Evolutionary conservation across 768 basidiomycete genomes (phyloP), one percentile per base, ranked within the genome.

Genomic region (Pisolithus orientalis): DNA sequence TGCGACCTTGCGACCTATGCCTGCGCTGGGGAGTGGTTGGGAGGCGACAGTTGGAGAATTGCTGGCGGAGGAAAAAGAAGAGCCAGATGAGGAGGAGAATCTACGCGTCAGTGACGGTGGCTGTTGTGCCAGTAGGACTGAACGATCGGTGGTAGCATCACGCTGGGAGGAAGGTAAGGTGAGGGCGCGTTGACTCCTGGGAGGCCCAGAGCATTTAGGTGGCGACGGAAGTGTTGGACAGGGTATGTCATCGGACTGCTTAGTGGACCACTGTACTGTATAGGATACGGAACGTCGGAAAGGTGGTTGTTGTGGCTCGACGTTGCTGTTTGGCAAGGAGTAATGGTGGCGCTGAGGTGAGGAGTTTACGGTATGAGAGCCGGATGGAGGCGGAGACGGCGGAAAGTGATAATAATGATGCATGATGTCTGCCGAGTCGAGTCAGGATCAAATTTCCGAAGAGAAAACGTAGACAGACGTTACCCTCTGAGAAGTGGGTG

Each of bases 1-100:
- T 1, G 90, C 90, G 31, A 92, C 89, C 65, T 92, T 92, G 58
- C 90, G 82, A 29, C 87, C 84, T 45, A 84, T 86, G 17, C 82
- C 83, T 2, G 63, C 38, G 6, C 54, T 58, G n/a, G 52, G 44
- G 24, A 56, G 53, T 27, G 59, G 47, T 11, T 53, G 60, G 28
- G 55, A 54, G 51, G 42, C 47, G 46, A 14, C 32, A 6, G 39
- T 42, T 17, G 39, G 47, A 27, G 49, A 1, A 50, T 47, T 39
- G 29, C 34, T 39, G 4, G 6, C 34, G 54, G 58, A 56, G 14
- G 63, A 62, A 6, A 62, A 56, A 16, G 64, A 55, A 0, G 61
- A 60, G 32, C 56, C 53, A 6, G 49, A 57, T 11, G 58, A 55
- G 2, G 59, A 42, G 0, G 69, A 67, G 38, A 60, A 62, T 39